Base-by-base conservation (phyloP, 805 yeast genomes). In the Spathaspora sp. region DNA sequence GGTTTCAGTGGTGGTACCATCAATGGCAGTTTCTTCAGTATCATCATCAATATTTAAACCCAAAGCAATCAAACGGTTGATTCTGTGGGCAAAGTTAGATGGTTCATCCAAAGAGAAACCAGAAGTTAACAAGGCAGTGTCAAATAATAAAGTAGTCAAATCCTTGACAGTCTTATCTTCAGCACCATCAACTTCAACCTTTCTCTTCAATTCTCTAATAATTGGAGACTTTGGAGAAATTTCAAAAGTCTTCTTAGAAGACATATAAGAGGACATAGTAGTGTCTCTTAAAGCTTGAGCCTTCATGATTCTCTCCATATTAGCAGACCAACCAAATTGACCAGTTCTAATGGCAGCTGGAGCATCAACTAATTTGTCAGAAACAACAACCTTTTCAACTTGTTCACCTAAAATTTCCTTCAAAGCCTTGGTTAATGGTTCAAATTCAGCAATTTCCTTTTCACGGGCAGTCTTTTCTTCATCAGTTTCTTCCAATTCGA, bases 231-330 rank as follows among this genome's bases (percentile, higher is more conserved):
- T 87, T 79, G 99, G 97, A 67, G 98, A 93, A 63, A 94, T 91
- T 83, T 94, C 99, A 67, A 94, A 90, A 70, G 94, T 94, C 87
- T 94, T 94, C 91, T 94, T 94, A 52, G 99, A 94, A 47, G 98
- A 87, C 99, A 94, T 94, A 94, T 94, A 94, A 57, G 97, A 85
- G 42, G 98, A 91, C 99, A 94, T 94, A 64, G 96, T 83, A 65
- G 96, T 89, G 77, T 94, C 99, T 82, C 98, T 91, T 68, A 94
- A 81, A 65, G 99, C 99, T 83, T 94, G 99, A 57, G 99, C 99
- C 84, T 94, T 94, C 99, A 94, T 94, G 84, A 94, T 94, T 87
- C 99, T 93, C 83, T 94, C 99, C 99, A 94, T 94, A 84, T 94
- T 94, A 69, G 99, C 99, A 63, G 99, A 94, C 99, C 99, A 94